A percentile compares a stretch with the other conserved stretches of the same genome.
Conservation (phyloP, 1,284 basidiomycete genomes). For the Leccinum pallidistipes region DNA sequence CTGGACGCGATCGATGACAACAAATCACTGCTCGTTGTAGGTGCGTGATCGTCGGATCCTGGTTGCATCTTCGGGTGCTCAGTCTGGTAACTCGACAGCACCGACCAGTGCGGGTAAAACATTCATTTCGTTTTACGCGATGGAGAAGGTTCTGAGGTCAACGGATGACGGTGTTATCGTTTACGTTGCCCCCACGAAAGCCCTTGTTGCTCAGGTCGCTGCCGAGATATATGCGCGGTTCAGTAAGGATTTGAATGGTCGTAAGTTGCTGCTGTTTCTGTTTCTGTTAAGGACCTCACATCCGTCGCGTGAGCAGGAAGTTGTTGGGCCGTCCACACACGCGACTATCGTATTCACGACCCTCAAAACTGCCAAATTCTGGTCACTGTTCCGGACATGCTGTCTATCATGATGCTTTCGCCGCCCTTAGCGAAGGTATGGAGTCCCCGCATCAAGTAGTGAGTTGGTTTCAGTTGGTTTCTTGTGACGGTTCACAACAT, state of each 20-base stretch:
- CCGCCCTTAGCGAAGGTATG: constrained; percentile 59
- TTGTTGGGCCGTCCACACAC: constrained; percentile 68
- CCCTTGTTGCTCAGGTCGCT: constrained; percentile 62
- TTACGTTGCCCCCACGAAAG: constrained; percentile 76
- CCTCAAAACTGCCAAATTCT: constrained; percentile 69
- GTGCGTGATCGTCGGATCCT: constrained; percentile 36
- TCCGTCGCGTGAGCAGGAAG: constrained; percentile 38
- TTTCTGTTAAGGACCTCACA: background rate
- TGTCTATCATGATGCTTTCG: constrained; percentile 67
- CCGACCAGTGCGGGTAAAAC: constrained; percentile 74
- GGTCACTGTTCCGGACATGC: constrained; percentile 69
- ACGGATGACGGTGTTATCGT: constrained; percentile 66
- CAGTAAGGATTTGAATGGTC: constrained; percentile 54
- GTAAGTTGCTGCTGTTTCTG: constrained; percentile 33
- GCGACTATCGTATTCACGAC: constrained; percentile 64
- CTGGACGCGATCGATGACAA: constrained; percentile 61
- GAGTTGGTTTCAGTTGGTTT: constrained; percentile 6
- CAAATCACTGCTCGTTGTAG: constrained; percentile 64
- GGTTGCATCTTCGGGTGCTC: background rate
- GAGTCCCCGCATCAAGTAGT: constrained; percentile 64
- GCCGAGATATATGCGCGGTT: constrained; percentile 72
- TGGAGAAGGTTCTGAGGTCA: constrained; percentile 62
- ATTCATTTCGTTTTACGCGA: constrained; percentile 74
- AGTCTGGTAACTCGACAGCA: constrained; percentile 36
- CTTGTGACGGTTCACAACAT: background rate